These are phyloP conservation scores for Hypoxylon fuscum DNA, from an alignment of 495 filamentous ascomycete genomes.

Conservation along the genomic window DNA sequence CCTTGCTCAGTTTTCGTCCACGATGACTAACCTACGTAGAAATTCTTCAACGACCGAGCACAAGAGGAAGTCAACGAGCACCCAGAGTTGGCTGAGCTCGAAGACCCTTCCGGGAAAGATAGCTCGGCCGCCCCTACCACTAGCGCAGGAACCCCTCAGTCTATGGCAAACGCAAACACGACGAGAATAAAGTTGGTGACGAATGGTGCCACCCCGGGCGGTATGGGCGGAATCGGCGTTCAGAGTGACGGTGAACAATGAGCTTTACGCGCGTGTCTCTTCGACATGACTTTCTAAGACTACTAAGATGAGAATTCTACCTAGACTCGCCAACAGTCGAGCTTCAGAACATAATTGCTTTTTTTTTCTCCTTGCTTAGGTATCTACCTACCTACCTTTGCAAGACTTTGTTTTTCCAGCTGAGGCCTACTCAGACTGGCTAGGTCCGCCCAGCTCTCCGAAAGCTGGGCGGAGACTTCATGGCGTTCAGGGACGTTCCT, in stretches of 20 bases:
- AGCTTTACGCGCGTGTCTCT: conserved; percentile 4
- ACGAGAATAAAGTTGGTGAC: conserved; percentile 65
- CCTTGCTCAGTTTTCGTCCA: no score
- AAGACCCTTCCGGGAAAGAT: conserved; percentile 66
- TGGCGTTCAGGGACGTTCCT: conserved; percentile 19
- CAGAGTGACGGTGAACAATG: conserved; percentile 57
- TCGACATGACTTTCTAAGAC: no score
- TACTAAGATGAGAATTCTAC: no score
- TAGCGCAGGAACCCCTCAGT: conserved; percentile 74
- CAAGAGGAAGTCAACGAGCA: conserved; percentile 74
- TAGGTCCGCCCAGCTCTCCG: background rate
- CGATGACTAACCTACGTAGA: conserved; percentile 54
- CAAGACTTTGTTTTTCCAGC: conserved; percentile 21
- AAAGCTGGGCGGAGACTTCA: background rate
- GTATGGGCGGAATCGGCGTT: conserved; percentile 49
- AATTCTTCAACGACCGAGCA: conserved; percentile 72
- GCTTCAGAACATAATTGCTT: conserved; percentile 1
- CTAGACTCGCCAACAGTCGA: background rate
- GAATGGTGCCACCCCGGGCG: conserved; percentile 57
- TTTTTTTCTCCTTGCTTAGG: no score
- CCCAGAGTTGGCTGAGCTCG: conserved; percentile 78
- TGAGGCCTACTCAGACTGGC: conserved; percentile 13
- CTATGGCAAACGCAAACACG: conserved; percentile 53
- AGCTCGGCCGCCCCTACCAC: conserved; percentile 72
- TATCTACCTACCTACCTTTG: no score